Evolutionary conservation across 345 rosid species (phyloP), one percentile per base, ranked within the genome.

Genomic region (Salix udensis): DNA sequence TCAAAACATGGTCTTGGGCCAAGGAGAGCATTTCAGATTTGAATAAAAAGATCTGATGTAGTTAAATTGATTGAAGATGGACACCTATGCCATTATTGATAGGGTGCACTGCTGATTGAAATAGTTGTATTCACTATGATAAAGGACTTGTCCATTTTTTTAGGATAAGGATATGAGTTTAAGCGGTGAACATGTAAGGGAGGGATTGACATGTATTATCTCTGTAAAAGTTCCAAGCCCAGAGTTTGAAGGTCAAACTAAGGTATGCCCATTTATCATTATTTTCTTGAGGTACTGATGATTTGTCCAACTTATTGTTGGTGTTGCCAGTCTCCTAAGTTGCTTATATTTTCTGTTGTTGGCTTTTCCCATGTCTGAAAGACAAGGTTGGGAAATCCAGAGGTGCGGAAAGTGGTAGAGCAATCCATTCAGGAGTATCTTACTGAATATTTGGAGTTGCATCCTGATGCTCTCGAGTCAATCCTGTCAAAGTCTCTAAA

Each of bases 331-430:
- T 46, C 39, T 74, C 80, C 28, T 71, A 77, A 34, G 36, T 37
- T 46, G 15, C 46, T 80, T 70, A 79, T 79, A 30, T 46, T 3
- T 11, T 67, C 4, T 61, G 58, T 74, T 68, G 46, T 48, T 81
- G 78, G 64, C 30, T 40, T 73, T 69, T 72, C 72, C 8, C 61
- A 53, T 72, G 28, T 74, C 61, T 79, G 79, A 77, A 77, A 96
- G 99, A 96, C 99, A 82, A 92, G 99, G 85, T 86, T 96, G 87
- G 99, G 99, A 74, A 96, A 96, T 89, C 98, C 99, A 37, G 99
- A 96, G 84, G 98, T 96, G 77, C 92, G 98, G 70, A 92, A 86
- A 77, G 87, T 90, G 80, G 98, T 96, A 53, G 99, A 96, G 77
- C 98, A 92, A 80, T 91, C 97, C 79, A 88, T 96, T 72, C 99